phyloP scores from a whole-genome alignment of 441 rosid species.

The Erodium texanum region DNA sequence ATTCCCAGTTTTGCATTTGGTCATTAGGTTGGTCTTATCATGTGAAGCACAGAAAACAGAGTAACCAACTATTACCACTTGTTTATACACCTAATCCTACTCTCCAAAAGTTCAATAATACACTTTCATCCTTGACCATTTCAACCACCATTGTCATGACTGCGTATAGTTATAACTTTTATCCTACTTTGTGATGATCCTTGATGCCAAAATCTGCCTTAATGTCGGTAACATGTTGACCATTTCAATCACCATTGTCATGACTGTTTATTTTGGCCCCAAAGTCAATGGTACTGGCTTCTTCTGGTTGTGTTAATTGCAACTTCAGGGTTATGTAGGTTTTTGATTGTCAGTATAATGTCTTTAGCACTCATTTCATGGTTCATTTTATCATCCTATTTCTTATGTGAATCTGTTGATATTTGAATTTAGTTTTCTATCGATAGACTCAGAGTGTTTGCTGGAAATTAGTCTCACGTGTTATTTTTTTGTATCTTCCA shows the following conservation, averaged over 20 bases:
- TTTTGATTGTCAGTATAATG: background rate
- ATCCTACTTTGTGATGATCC: background rate
- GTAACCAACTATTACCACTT: background rate
- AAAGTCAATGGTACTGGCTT: background rate
- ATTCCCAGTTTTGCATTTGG: background rate
- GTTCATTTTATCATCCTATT: background rate
- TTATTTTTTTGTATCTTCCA: constrained; percentile 23
- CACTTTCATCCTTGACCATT: background rate
- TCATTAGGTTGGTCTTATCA: background rate
- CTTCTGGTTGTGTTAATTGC: background rate
- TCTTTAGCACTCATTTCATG: background rate
- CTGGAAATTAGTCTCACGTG: constrained; percentile 3
- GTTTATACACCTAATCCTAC: background rate
- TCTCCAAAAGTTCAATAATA: background rate
- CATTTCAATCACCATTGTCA: too few species aligned
- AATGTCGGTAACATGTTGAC: too few species aligned
- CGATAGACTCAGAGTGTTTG: background rate
- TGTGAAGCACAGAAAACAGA: background rate
- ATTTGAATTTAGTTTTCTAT: background rate
- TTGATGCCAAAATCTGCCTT: background rate
- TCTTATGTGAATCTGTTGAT: background rate
- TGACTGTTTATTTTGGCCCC: too few species aligned
- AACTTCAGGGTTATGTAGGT: background rate
- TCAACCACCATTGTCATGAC: background rate
- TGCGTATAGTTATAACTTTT: background rate